phyloP scores from a whole-genome alignment of 306 rosid species.

The Fagus crenata region DNA sequence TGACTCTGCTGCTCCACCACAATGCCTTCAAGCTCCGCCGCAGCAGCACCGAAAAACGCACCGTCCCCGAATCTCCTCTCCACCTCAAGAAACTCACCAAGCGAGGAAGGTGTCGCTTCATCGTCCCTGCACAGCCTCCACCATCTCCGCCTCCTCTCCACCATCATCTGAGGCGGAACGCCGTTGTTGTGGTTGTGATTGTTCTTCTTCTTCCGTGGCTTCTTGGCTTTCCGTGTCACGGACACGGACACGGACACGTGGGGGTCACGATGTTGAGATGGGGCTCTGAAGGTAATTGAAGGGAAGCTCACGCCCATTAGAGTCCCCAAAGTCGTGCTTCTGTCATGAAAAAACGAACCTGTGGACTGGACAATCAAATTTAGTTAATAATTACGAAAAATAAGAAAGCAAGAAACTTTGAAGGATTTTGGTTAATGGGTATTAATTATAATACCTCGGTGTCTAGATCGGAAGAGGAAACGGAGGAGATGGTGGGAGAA shows the following conservation, averaged over 20 bases:
- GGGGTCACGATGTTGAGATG: slow-evolving; percentile 66
- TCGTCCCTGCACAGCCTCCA: slow-evolving; percentile 84
- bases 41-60: slow-evolving; percentile 73
- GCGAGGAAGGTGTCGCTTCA: slow-evolving; percentile 65
- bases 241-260: slow-evolving; percentile 14
- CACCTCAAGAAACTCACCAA: slow-evolving; percentile 88
- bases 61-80: slow-evolving; percentile 86
- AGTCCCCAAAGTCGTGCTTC: slow-evolving; percentile 85
- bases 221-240: slow-evolving; percentile 35
- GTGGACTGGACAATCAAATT: slow-evolving; percentile 55
- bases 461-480: slow-evolving; percentile 98
- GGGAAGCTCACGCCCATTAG: slow-evolving; percentile 94
- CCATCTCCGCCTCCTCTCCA: slow-evolving; percentile 76
- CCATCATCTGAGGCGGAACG: slow-evolving; percentile 30
- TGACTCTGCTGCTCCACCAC: slow-evolving; percentile 40
- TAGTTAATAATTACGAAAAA: background rate
- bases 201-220: slow-evolving; percentile 48
- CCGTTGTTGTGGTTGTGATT: background rate
- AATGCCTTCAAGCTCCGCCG: slow-evolving; percentile 83
- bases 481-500: slow-evolving; percentile 85
- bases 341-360: slow-evolving; percentile 89
- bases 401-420: background rate
- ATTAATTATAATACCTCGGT: slow-evolving; percentile 47
- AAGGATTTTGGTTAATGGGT: background rate
- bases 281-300: slow-evolving; percentile 73